Base-by-base conservation (phyloP, 495 filamentous ascomycete species). In the Viridothelium virens region DNA sequence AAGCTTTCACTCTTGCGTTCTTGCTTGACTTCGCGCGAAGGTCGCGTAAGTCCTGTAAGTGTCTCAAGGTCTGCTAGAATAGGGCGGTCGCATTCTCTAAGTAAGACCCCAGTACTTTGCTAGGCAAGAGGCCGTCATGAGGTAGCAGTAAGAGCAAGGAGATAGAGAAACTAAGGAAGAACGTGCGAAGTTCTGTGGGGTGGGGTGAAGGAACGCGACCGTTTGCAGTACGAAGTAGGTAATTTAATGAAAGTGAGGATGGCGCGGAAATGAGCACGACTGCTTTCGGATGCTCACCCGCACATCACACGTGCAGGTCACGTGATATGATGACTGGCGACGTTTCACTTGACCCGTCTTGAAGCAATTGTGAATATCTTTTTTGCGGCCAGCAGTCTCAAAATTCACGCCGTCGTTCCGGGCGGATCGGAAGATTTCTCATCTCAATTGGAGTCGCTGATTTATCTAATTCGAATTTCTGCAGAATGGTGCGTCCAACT, bases 401-500 rank as follows among this genome's bases (percentile, higher is more conserved):
- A 53, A 33, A 50, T 47, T 7, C 1, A 46, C 38, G 31, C 39
- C 16, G 11, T 31, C 36, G 31, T 31, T 7, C 14, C 11, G 44
- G 36, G 64, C 36, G n/a, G 25, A 33, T 33, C n/a, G 44, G 25
- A 18, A 56, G 2, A 25, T 1, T 25, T 25, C n/a, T 48, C 63
- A 4, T 64, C 36, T 6, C 41, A 31, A 16, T 16, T 47, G 63
- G 18, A 7, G 25, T 25, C 25, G 25, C 25, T 25, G 25, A 25
- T 25, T 25, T 25, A 25, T 1, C 25, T 25, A 25, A 25, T 25
- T 25, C 25, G 25, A 25, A 25, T 25, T 25, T 18, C 16, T 39
- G 9, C 25, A 64, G 9, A 36, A 73, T 66, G 66, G 67, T 73
- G 46, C 67, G 65, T 64, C 62, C 33, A 38, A n/a, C 5, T 44